These are phyloP conservation scores for Apophysomyces trapeziformis DNA, from an alignment of 371 early-diverging fungal species.

Conservation along the genomic window DNA sequence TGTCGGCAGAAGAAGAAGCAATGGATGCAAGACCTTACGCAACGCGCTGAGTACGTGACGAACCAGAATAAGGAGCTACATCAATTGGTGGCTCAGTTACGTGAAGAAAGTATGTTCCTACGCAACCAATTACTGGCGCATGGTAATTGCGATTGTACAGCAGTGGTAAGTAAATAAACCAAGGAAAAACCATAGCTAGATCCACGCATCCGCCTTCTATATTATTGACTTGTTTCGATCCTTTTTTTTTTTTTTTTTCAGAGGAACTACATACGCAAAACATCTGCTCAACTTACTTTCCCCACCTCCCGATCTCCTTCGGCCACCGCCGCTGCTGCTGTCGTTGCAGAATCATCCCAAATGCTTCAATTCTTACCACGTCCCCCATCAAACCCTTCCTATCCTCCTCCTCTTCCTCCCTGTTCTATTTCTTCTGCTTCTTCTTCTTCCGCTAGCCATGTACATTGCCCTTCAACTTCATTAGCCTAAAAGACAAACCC, in stretches of 20 bases:
- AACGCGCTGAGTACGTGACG: slow-evolving; percentile 52
- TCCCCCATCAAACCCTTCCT: neutral
- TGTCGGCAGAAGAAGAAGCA: slow-evolving; percentile 82
- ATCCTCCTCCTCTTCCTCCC: neutral
- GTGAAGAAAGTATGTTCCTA: slow-evolving; percentile 70
- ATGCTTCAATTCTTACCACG: neutral
- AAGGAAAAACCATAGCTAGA: too few relatives aligned
- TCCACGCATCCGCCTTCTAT: neutral
- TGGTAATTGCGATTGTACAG: slow-evolving; percentile 58
- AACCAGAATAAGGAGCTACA: slow-evolving; percentile 63
- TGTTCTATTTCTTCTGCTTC: neutral
- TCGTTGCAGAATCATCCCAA: slow-evolving; percentile 1
- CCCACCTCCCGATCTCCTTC: neutral
- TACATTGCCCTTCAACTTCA: neutral
- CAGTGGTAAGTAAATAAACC: slow-evolving; percentile 29
- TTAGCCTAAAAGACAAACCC: neutral
- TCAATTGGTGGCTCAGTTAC: slow-evolving; percentile 52
- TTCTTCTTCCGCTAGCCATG: neutral
- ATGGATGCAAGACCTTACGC: slow-evolving; percentile 74
- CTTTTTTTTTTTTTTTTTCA: neutral
- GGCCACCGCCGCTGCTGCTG: slow-evolving; percentile 1
- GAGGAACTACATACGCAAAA: slow-evolving; percentile 14
- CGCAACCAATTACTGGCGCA: slow-evolving; percentile 68
- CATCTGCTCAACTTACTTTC: slow-evolving; percentile 16
- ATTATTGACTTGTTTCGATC: neutral